Base-by-base conservation (phyloP, 2,329 filamentous ascomycete genomes). In the Calonectria honghensis region DNA sequence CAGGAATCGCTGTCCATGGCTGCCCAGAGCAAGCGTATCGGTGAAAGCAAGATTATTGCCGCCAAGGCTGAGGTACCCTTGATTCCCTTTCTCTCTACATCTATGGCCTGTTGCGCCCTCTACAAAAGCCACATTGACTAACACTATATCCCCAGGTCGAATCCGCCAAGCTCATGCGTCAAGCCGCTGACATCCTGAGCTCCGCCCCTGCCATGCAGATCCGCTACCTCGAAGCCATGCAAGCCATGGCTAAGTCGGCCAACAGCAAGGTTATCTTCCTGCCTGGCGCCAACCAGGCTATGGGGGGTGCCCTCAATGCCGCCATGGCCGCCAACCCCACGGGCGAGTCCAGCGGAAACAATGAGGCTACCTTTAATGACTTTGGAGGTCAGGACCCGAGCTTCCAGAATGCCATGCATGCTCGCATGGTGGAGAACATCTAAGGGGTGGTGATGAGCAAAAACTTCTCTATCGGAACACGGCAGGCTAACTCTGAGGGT, bases 1-100 rank as follows among this genome's bases (percentile, higher is more conserved):
- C 97, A 99, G 87, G 96, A 98, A 83, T 97, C 95, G 24, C 92
- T 99, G 65, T 98, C 95, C 83, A 98, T 99, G 97, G 97, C 97
- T 50, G 97, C 97, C 4, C 97, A 99, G 90, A 95, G 94, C 89
- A 98, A 98, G 94, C 94, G 97, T 80, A 98, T 98, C 72, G 97
- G 97, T 88, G 97, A 99, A 87, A 96, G 94, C 88, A 99, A 99
- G 90, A 95, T 99, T 84, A 98, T 99, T 84, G 96, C 96, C 73
- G 97, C 97, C 77, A 95, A 97, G 85, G 97, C 97, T 41, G 97
- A 99, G 88, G 86, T 88, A 83, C 32, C 61, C n/a, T 50, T 37
- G 35, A 37, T 50, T 61, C 61, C 70, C 18, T 48, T 45, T n/a
- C 29, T 41, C 41, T 32, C 29, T 48, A 20, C 39, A 16, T 35